Evolutionary conservation across 306 rosid species (phyloP), one percentile per base, ranked within the genome.

Genomic region (Vicia sativa): DNA sequence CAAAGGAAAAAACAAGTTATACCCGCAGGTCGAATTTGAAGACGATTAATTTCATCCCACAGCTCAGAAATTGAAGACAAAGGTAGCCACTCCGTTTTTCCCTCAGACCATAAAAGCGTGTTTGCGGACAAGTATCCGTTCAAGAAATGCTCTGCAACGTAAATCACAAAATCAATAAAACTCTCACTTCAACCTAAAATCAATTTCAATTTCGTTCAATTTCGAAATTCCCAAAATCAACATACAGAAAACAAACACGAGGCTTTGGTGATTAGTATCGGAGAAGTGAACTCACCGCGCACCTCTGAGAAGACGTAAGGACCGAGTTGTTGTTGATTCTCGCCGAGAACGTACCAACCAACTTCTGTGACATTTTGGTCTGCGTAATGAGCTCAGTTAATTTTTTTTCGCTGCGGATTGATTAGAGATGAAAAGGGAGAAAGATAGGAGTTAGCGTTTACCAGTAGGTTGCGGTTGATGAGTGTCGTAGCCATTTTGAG

Each of bases 331-430:
- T 95, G 91, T 39, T 90, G 96, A 84, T 87, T 75, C 11, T 88
- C 92, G 15, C 92, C 90, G 2, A 89, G 91, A 70, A 95, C 83
- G 54, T 71, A 90, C 99, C 99, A 95, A 65, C 97, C 96, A 7
- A 65, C 77, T 74, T 86, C 95, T 43, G 73, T 50, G 55, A 37
- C 65, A 25, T 76, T 77, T 49, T 26, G 62, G 43, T 75, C 93
- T 85, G 74, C 44, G 35, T 25, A 45, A 26, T 4, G 41, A 65
- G 41, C 28, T 43, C 10, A 45, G 52, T 44, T 44, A 28, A 26
- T 25, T 41, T 18, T 25, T 25, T 25, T 45, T 44, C 6, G 18
- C 41, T 7, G 18, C 12, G 35, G 67, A 62, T 18, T 28, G 8
- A 2, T 13, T 18, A 21, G 0, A 23, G 8, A 19, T 39, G 50